Evolutionary conservation across 2,329 filamentous ascomycete species (phyloP), one percentile per base, ranked within the genome.

Genomic region (Cladosporium oxysporum): DNA sequence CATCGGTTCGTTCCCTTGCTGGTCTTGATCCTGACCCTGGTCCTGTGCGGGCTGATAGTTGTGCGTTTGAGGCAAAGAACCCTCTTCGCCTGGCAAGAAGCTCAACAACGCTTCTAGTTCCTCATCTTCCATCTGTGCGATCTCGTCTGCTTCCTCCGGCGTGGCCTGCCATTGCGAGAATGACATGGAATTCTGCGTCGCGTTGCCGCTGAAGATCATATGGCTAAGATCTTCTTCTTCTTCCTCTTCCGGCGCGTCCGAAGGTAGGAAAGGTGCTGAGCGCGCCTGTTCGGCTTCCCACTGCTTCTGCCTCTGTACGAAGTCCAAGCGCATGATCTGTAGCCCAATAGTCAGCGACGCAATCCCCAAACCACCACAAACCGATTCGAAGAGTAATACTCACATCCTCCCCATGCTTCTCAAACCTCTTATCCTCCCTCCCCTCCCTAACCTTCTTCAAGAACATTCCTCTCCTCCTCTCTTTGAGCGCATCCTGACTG

Each of bases 391-490:
- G 6, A 35, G 28, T 7, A 7, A 33, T 11, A 64, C 75, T 49
- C 74, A 83, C 81, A 76, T 83, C 80, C 37, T 84, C 82, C 1
- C 81, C 79, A 33, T 82, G 73, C 18, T 71, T 71, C 66, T 80
- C 78, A 78, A 80, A 84, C 58, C 78, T 76, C 72, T 75, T 76
- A 5, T 84, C 81, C 5, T 84, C 82, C 50, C 82, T 73, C 2
- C 73, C 73, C 50, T 78, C 78, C 60, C 79, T 74, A 12, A 84
- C 79, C 62, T 80, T 90, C 73, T 88, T 86, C 66, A 94, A 79
- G 71, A 94, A 94, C 65, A 90, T 80, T 35, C 85, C 85, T 57
- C 91, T 82, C 66, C 91, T 81, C 63, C 84, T 82, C 74, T 91
- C 88, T 64, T 88, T 86, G 0, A 83, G 82, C 21, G 86, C 86